These are phyloP conservation scores for Aureobasidium leucospermi DNA, from an alignment of 2,329 filamentous ascomycete species.

Conservation along the genomic window DNA sequence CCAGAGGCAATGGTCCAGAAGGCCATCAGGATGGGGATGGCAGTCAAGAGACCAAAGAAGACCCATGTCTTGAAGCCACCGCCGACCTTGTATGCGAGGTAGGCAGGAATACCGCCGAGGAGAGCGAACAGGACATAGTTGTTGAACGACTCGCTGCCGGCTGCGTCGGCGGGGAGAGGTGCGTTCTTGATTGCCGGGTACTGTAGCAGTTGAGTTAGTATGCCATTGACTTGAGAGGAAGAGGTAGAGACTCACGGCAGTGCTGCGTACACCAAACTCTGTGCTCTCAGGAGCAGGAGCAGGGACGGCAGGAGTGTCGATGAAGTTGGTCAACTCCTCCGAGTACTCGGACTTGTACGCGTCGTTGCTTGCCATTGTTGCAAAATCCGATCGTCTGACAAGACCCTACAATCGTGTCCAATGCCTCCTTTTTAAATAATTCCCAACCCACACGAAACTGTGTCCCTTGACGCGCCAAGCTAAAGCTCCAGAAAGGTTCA, in stretches of 20 bases:
- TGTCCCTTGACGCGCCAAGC: constrained; percentile 8
- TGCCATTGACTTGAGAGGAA: constrained; percentile 16
- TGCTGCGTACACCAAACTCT: constrained; percentile 55
- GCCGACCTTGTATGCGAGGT: constrained; percentile 72
- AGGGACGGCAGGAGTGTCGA: constrained; percentile 54
- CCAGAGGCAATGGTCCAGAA: constrained; percentile 79
- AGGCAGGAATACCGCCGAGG: constrained; percentile 65
- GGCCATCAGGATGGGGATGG: constrained; percentile 67
- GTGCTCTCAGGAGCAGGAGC: constrained; percentile 43
- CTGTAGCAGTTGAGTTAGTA: constrained; percentile 39
- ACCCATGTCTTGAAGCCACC: constrained; percentile 82
- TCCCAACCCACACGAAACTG: constrained; percentile 11
- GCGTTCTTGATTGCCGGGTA: constrained; percentile 88
- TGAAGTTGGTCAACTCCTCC: constrained; percentile 58
- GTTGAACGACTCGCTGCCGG: constrained; percentile 80
- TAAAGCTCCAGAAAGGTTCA: constrained; percentile 3
- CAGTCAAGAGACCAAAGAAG: constrained; percentile 75
- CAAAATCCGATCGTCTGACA: not conserved
- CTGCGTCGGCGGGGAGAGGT: constrained; percentile 81
- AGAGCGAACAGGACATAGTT: constrained; percentile 68
- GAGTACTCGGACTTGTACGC: constrained; percentile 23
- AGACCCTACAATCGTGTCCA: not conserved
- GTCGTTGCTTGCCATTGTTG: constrained; percentile 6
- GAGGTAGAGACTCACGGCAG: constrained; percentile 42
- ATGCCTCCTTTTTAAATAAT: constrained; percentile 2